Base-by-base conservation (phyloP, 2,329 filamentous ascomycete genomes). In the Hypoxylon sp. region DNA sequence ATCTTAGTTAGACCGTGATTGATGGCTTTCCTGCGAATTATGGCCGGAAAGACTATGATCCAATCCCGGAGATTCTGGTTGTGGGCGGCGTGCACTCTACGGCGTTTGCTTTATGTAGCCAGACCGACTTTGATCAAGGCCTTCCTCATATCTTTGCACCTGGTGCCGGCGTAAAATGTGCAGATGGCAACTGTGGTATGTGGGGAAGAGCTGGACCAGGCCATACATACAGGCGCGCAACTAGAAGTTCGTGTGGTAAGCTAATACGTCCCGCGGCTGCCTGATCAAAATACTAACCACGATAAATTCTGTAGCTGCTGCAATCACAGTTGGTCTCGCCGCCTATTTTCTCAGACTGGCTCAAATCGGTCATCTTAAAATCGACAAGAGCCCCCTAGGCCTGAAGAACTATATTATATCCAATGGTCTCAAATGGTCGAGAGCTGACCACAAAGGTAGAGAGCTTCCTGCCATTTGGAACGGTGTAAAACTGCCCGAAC, bases 131-230 rank as follows among this genome's bases (percentile, higher is more conserved):
- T 3, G 44, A 22, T 19, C 42, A 13, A 19, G 55, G 55, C 9
- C 55, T 58, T 35, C 55, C 55, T 26, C 55, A 58, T 37, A 50
- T 58, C 29, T 58, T 58, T 29, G 55, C 55, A n/a, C 55, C 55
- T 8, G 37, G 29, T 6, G 2, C 2, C 3, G 39, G 29, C 3
- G 8, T 50, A 6, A 48, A 24, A 22, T 29, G 26, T 17, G 55
- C 55, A 9, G 44, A 58, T 22, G 55, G 55, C 13, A 58, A 48
- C 3, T 10, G 6, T 26, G 17, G 3, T 22, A 5, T 31, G 6
- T 58, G 55, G 44, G 13, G 1, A 13, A 3, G 9, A 10, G 5
- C 8, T 2, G 10, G 37, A 6, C 3, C 9, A 8, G 42, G 37
- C 17, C 17, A 11, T 11, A 14, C 9, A 11, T 44, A 44, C 35